These are phyloP conservation scores for Vitis rupestris DNA, from an alignment of 164 flowering plant species.

Conservation along the genomic window DNA sequence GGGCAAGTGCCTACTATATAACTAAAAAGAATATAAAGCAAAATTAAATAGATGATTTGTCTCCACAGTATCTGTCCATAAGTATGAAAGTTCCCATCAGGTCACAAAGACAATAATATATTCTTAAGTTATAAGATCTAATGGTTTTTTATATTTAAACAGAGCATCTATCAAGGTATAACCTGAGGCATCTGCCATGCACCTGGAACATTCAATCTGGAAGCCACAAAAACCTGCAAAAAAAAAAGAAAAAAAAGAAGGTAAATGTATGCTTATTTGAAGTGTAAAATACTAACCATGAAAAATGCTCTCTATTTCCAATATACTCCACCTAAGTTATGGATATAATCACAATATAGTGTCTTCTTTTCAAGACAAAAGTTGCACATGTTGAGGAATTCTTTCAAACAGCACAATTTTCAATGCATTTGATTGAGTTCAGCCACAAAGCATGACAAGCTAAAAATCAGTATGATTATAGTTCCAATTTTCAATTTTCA, in stretches of 20 bases:
- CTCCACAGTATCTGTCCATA: too few species aligned
- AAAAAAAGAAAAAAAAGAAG: conserved; percentile 2
- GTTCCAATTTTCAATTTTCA: background rate
- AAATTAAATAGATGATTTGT: too few species aligned
- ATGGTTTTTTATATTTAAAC: background rate
- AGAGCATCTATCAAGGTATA: background rate
- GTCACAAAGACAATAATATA: too few species aligned
- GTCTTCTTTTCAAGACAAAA: background rate
- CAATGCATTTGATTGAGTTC: background rate
- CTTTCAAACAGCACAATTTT: background rate
- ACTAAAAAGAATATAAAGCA: too few species aligned
- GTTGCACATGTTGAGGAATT: background rate
- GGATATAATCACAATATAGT: background rate
- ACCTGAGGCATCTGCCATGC: conserved; percentile 99
- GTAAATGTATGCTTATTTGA: background rate
- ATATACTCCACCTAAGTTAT: background rate
- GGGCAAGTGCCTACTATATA: too few species aligned
- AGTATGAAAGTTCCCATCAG: too few species aligned
- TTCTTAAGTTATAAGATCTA: too few species aligned
- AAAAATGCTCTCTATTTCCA: background rate
- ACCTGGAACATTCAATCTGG: conserved; percentile 96
- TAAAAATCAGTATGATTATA: background rate
- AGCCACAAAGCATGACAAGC: background rate
- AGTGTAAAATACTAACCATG: background rate
- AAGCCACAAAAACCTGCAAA: conserved; percentile 87